Evolutionary conservation across 805 yeast genomes (phyloP).

Genomic region (Yarrowia sp.): DNA sequence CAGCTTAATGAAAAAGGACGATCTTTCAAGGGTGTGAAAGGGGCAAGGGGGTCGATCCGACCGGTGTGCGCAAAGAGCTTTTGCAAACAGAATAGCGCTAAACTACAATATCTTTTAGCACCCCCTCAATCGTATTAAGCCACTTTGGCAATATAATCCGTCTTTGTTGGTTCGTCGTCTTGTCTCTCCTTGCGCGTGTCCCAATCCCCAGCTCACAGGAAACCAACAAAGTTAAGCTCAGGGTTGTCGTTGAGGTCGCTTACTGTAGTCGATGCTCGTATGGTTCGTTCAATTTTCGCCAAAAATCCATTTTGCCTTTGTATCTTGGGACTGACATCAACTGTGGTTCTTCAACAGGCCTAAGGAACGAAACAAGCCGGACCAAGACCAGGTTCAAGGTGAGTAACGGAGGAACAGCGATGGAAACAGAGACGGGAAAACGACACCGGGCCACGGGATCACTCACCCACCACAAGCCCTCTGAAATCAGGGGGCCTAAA

Average conservation of each 20-base stretch:
- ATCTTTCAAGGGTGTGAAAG: neutral
- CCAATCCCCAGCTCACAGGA: slow-evolving; percentile 7
- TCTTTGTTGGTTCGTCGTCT: too few species aligned
- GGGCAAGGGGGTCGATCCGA: neutral
- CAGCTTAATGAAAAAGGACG: slow-evolving; percentile 10
- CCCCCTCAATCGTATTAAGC: neutral
- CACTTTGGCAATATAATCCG: too few species aligned
- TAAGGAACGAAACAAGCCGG: slow-evolving; percentile 39
- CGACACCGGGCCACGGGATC: neutral
- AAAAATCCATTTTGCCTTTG: slow-evolving; percentile 34
- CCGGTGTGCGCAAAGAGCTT: too few species aligned
- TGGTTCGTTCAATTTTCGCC: slow-evolving; percentile 37
- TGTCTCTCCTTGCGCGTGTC: slow-evolving; percentile 2
- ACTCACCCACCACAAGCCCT: neutral
- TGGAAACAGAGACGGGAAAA: neutral
- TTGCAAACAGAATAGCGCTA: too few species aligned
- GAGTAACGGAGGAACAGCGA: neutral
- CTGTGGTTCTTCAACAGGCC: slow-evolving; percentile 39
- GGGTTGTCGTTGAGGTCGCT: slow-evolving; percentile 38
- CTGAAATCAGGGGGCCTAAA: slow-evolving; percentile 28
- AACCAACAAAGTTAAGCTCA: slow-evolving; percentile 27
- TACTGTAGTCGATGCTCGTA: slow-evolving; percentile 33
- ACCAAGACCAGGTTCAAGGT: slow-evolving; percentile 38
- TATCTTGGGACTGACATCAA: slow-evolving; percentile 37
- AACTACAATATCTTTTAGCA: too few species aligned